Base-by-base conservation (phyloP, 192 early-diverging fungal species). In the Coemansia sp. region DNA sequence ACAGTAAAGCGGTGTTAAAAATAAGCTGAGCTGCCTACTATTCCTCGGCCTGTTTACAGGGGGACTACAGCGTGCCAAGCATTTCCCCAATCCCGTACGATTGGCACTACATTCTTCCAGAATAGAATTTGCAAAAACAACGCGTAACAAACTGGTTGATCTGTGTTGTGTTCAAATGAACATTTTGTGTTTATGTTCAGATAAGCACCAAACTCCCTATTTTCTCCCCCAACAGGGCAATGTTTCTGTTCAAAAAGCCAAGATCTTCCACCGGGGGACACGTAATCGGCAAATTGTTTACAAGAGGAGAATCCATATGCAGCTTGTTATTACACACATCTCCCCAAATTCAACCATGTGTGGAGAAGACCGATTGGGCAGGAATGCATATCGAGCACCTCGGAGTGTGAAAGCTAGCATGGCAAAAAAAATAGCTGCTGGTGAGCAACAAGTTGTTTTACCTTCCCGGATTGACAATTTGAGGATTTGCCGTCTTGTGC, bases 251-350 rank as follows among this genome's bases (percentile, higher is more conserved):
- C 37, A n/a, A 39, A 39, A 10, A 39, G 15, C 14, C 11, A 42
- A 42, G 18, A 11, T 16, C 11, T n/a, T 12, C n/a, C n/a, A 15
- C 6, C n/a, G 41, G 18, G 41, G 41, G 14, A 42, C 41, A 12
- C 14, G 6, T 15, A 42, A 42, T 42, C 41, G 41, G 41, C 41
- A 15, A 42, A n/a, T 42, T 42, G 41, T 42, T 42, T 42, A 16
- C 18, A 11, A 16, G 41, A 42, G 18, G n/a, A 42, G 6, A 42
- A 15, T 6, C 5, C 41, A 15, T 42, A 6, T 42, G 9, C 13
- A 16, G 11, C n/a, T 42, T 42, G 41, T 6, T 6, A 42, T 16
- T n/a, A 39, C 37, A 6, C 37, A 1, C 41, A 12, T n/a, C n/a
- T 42, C 41, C 41, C n/a, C 41, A 16, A 42, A 26, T 26, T 26